Conservation (phyloP, 495 filamentous ascomycete species). For the Margaritispora aquatica region DNA sequence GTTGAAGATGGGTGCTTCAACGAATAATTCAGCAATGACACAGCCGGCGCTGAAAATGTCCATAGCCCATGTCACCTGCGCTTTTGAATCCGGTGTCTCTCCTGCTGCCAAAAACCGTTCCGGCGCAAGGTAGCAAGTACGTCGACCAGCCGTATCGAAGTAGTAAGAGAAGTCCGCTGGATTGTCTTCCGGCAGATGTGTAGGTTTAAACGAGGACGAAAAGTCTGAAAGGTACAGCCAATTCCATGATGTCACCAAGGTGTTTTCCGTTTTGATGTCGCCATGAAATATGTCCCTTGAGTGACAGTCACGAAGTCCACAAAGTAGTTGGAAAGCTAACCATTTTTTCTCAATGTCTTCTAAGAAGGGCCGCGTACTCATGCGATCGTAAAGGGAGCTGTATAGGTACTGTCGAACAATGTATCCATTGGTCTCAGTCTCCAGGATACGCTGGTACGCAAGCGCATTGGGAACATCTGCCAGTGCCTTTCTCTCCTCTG, state of each 20-base stretch:
- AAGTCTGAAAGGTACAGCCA: conserved; percentile 98
- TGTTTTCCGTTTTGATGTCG: conserved; percentile 97
- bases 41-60: conserved; percentile 97
- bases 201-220: conserved; percentile 90
- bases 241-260: conserved; percentile 97
- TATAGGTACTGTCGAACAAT: conserved; percentile 95
- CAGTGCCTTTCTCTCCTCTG: conserved; percentile 75
- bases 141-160: conserved; percentile 85
- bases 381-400: conserved; percentile 93
- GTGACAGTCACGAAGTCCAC: conserved; percentile 89
- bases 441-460: conserved; percentile 80
- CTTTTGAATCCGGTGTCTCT: conserved; percentile 49
- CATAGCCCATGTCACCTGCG: conserved; percentile 87
- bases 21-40: conserved; percentile 93
- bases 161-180: conserved; percentile 96
- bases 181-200: conserved; percentile 92
- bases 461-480: conserved; percentile 86
- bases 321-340: conserved; percentile 94
- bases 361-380: conserved; percentile 93
- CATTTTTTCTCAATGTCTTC: conserved; percentile 99
- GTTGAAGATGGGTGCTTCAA: conserved; percentile 91
- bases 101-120: conserved; percentile 78
- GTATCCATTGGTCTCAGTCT: conserved; percentile 86
- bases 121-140: conserved; percentile 96
- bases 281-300: conserved; percentile 88